Conservation (phyloP, 1,284 basidiomycete genomes). For the Pulveroboletus sp. region DNA sequence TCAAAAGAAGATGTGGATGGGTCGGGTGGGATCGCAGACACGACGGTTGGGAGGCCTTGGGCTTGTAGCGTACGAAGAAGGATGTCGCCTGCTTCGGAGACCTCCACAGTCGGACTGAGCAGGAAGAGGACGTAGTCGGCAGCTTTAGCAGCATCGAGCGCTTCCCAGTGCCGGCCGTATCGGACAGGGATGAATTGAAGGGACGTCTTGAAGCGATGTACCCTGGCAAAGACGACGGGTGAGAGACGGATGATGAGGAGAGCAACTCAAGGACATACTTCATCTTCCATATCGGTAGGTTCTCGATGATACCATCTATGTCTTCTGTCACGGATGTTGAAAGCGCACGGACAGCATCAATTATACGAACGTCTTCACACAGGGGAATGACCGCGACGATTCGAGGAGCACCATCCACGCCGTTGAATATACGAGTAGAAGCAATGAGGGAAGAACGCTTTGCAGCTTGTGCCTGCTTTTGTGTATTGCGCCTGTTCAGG, state of each 20-base stretch:
- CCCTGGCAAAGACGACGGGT: conserved; percentile 46
- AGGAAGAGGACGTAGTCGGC: conserved; percentile 91
- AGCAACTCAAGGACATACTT: conserved; percentile 46
- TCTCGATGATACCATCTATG: conserved; percentile 24
- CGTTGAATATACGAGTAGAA: conserved; percentile 73
- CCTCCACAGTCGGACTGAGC: conserved; percentile 81
- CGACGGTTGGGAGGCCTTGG: conserved; percentile 76
- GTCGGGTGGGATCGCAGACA: conserved; percentile 58
- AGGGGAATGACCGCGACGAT: conserved; percentile 82
- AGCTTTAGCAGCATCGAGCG: conserved; percentile 85
- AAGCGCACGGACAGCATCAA: conserved; percentile 57
- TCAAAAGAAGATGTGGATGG: conserved; percentile 49
- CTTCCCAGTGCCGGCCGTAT: conserved; percentile 71
- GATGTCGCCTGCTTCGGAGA: conserved; percentile 85
- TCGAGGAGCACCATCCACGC: conserved; percentile 76
- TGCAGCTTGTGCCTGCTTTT: conserved; percentile 73
- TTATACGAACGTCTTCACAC: conserved; percentile 63
- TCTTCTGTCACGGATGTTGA: conserved; percentile 65
- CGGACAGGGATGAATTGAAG: conserved; percentile 83
- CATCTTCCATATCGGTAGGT: conserved; percentile 56
- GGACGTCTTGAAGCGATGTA: conserved; percentile 85
- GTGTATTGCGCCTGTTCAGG: conserved; percentile 72
- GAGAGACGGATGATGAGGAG: not conserved
- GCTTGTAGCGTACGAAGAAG: conserved; percentile 86
- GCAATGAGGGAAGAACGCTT: conserved; percentile 74